Conservation (phyloP, 805 yeast species). For the Candida maris region DNA sequence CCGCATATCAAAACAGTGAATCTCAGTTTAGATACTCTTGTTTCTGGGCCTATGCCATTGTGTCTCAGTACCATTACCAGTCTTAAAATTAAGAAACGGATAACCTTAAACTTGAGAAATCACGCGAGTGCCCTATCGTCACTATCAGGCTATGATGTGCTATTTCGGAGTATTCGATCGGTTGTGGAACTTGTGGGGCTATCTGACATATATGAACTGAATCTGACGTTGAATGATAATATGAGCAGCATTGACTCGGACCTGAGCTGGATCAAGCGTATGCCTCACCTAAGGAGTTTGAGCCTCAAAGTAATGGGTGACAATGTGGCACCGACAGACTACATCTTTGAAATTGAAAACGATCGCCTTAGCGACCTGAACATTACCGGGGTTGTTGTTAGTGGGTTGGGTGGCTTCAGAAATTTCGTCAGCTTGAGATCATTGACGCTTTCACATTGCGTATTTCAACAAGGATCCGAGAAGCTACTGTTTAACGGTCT, state of each 20-base stretch:
- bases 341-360: conserved; percentile 12
- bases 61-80: conserved; percentile 15
- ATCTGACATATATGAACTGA: conserved; percentile 14
- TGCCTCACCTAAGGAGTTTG: conserved; percentile 11
- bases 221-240: conserved; percentile 16
- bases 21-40: conserved; percentile 14
- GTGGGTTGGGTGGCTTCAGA: conserved; percentile 5
- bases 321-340: conserved; percentile 8
- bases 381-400: conserved; percentile 11
- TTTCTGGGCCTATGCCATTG: conserved; percentile 16
- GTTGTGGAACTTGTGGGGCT: conserved; percentile 12
- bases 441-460: conserved; percentile 15
- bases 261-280: conserved; percentile 11
- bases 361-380: conserved; percentile 5
- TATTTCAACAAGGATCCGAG: conserved; percentile 8
- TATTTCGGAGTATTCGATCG: conserved; percentile 9
- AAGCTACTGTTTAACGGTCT: conserved; percentile 8
- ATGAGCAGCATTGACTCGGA: conserved; percentile 8
- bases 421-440: conserved; percentile 8
- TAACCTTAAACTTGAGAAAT: conserved; percentile 12
- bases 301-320: conserved; percentile 16
- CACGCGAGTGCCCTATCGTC: background rate
- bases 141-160: background rate
- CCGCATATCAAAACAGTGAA: conserved; percentile 15
- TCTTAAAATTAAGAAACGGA: conserved; percentile 14